Evolutionary conservation across 2,329 filamentous ascomycete species (phyloP).

Genomic region (Stachybotrys elegans): DNA sequence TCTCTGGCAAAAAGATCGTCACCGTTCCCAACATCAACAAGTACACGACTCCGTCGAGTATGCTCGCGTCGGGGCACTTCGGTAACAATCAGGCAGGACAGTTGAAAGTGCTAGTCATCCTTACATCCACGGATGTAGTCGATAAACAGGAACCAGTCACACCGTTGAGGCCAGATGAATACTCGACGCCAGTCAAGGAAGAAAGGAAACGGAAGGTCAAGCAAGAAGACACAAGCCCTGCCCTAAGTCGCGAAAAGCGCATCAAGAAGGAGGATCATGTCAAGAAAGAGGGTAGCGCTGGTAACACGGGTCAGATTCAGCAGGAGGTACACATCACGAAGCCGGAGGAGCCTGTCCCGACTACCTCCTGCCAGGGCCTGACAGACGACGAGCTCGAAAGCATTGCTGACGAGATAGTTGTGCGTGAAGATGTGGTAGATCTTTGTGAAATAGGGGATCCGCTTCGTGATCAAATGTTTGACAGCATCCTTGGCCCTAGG

Average conservation of each 20-base stretch:
- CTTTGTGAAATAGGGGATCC: conserved; percentile 1
- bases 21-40: conserved; percentile 2
- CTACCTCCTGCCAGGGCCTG: conserved; percentile 2
- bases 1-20: conserved; percentile 1
- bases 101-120: conserved; percentile 2
- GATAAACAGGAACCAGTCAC: conserved; percentile 2
- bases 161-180: conserved; percentile 2
- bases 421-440: conserved; percentile 2
- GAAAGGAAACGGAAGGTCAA: conserved; percentile 3
- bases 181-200: conserved; percentile 2
- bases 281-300: conserved; percentile 3
- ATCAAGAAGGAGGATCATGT: not conserved
- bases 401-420: conserved; percentile 1
- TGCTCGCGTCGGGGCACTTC: conserved; percentile 1
- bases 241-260: not conserved
- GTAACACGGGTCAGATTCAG: not conserved
- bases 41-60: conserved; percentile 1
- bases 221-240: conserved; percentile 3
- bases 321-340: conserved; percentile 1
- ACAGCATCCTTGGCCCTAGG: conserved; percentile 2
- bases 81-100: not conserved
- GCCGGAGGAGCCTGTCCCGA: conserved; percentile 1
- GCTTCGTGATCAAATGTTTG: conserved; percentile 2
- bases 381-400: conserved; percentile 2
- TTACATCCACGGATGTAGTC: conserved; percentile 2